Conservation (phyloP, 306 rosid species). For the Glycine soja region DNA sequence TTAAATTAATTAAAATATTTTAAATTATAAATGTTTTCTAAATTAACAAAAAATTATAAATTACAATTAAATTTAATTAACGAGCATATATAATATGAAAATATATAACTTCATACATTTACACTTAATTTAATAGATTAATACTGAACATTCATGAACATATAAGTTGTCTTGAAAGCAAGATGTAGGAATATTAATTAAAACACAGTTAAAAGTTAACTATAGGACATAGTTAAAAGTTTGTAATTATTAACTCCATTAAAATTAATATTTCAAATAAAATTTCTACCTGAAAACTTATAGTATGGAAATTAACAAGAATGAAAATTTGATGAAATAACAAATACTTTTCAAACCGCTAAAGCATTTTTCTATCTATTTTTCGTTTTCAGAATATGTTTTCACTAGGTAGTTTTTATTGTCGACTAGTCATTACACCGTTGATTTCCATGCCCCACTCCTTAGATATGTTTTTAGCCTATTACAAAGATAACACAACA, state of each 20-base stretch:
- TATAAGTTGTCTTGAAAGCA: too few species aligned
- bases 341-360: background rate
- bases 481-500: background rate
- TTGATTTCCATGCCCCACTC: constrained; percentile 5
- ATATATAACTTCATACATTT: background rate
- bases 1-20: background rate
- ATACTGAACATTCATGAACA: too few species aligned
- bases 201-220: background rate
- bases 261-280: too few species aligned
- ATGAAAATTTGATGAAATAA: background rate
- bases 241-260: background rate
- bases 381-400: background rate
- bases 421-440: background rate
- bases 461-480: background rate
- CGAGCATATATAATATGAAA: background rate
- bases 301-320: background rate
- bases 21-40: too few species aligned
- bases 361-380: background rate
- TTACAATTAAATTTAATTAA: background rate
- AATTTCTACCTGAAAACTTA: background rate
- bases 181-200: background rate
- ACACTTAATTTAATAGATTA: too few species aligned
- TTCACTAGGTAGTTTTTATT: background rate
- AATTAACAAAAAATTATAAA: too few species aligned
- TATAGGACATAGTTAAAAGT: background rate